Percentiles rank a stretch among this genome's conserved stretches.
Evolutionary conservation across 345 rosid species (phyloP).

Genomic region (Salix purpurea): DNA sequence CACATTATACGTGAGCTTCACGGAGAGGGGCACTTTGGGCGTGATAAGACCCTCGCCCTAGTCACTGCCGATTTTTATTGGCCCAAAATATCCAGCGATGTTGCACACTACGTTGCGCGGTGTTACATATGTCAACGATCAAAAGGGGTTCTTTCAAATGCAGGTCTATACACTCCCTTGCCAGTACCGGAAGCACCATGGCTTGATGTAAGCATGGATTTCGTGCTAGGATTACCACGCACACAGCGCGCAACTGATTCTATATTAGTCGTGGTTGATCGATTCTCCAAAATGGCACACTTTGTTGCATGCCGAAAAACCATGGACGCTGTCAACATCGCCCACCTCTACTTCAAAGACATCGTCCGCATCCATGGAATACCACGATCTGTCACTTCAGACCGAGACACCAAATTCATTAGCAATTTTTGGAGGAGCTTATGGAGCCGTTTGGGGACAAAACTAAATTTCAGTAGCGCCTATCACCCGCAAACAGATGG

Average conservation of each 20-base stretch:
- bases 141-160: background rate
- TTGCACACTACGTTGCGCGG: background rate
- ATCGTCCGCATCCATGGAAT: background rate
- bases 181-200: background rate
- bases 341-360: background rate
- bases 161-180: background rate
- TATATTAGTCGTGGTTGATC: background rate
- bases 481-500: no score
- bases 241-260: background rate
- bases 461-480: background rate
- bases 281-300: slow-evolving; percentile 1
- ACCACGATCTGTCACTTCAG: background rate
- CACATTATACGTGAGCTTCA: background rate
- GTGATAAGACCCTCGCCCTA: background rate
- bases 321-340: background rate
- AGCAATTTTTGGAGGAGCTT: background rate
- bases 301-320: background rate
- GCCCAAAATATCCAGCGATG: background rate
- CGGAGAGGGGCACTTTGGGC: background rate
- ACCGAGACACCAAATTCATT: background rate
- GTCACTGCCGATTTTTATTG: background rate
- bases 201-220: background rate
- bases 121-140: background rate
- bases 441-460: background rate
- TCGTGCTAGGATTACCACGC: background rate